Conservation (phyloP, 495 filamentous ascomycete species). For the Aspergillus funiculosus region DNA sequence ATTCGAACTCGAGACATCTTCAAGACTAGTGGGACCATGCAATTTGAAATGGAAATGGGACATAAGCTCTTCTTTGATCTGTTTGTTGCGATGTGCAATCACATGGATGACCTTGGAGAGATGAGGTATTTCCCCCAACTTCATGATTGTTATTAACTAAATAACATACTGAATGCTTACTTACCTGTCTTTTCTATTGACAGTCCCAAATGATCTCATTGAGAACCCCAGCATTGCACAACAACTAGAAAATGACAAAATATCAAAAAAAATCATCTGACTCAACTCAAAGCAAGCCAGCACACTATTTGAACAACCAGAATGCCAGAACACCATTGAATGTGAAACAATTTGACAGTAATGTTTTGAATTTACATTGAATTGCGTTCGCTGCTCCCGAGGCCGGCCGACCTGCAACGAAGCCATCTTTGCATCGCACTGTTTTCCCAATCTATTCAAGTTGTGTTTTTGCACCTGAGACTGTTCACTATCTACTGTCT, state of each 20-base stretch:
- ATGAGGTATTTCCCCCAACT: constrained; percentile 31
- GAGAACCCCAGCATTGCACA: constrained; percentile 4
- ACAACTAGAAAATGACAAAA: constrained; percentile 17
- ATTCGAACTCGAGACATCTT: constrained; percentile 90
- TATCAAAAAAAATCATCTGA: constrained; percentile 13
- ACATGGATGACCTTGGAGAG: constrained; percentile 84
- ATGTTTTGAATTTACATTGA: constrained; percentile 9
- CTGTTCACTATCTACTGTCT: constrained; percentile 5
- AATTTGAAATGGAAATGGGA: constrained; percentile 92
- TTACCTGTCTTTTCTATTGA: background rate
- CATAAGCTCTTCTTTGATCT: constrained; percentile 93
- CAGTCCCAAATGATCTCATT: constrained; percentile 36
- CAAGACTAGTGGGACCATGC: constrained; percentile 94
- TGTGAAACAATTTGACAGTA: constrained; percentile 21
- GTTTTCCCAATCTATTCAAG: background rate
- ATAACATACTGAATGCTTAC: constrained; percentile 23
- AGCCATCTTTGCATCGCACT: background rate
- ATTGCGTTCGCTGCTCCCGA: constrained; percentile 36
- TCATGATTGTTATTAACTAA: constrained; percentile 5
- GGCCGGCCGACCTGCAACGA: constrained; percentile 34
- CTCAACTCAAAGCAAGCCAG: constrained; percentile 24
- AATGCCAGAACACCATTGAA: constrained; percentile 33
- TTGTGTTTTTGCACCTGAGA: constrained; percentile 4
- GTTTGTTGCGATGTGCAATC: constrained; percentile 95
- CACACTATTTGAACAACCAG: constrained; percentile 16